Evolutionary conservation across 2,329 filamentous ascomycete species (phyloP).

Genomic region (Arthrobotrys iridis): DNA sequence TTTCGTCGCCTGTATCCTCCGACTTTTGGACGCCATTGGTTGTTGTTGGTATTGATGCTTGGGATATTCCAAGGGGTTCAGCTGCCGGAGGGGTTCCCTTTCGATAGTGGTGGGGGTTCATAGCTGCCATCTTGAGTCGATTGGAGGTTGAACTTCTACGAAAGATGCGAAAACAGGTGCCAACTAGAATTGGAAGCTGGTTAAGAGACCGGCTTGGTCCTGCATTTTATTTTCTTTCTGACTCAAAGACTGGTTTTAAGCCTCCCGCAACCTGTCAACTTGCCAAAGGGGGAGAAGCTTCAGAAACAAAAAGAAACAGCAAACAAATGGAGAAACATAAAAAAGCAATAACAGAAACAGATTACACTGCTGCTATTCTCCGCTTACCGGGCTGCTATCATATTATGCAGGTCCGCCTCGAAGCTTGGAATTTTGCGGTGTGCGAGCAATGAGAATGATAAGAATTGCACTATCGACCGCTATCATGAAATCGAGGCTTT

Average conservation of each 20-base stretch:
- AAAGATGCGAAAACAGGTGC: neutral
- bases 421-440: neutral
- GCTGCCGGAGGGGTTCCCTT: neutral
- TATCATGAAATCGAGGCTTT: constrained; percentile 23
- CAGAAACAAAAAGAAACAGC: neutral
- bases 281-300: too few relatives aligned
- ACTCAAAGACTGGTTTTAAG: too few relatives aligned
- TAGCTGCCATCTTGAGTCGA: neutral
- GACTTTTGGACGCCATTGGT: neutral
- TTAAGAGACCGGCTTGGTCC: neutral
- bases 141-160: neutral
- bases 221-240: constrained; percentile 13
- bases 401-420: constrained; percentile 13
- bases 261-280: neutral
- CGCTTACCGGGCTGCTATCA: neutral
- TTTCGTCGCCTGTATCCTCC: neutral
- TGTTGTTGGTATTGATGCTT: neutral
- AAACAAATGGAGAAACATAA: neutral
- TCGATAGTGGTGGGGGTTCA: constrained; percentile 17
- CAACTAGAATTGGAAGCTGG: constrained; percentile 2
- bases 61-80: neutral
- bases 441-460: neutral
- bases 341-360: neutral
- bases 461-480: neutral
- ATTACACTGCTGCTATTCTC: neutral